Base-by-base conservation (phyloP, 2,329 filamentous ascomycete species). In the Sarocladium strictum region DNA sequence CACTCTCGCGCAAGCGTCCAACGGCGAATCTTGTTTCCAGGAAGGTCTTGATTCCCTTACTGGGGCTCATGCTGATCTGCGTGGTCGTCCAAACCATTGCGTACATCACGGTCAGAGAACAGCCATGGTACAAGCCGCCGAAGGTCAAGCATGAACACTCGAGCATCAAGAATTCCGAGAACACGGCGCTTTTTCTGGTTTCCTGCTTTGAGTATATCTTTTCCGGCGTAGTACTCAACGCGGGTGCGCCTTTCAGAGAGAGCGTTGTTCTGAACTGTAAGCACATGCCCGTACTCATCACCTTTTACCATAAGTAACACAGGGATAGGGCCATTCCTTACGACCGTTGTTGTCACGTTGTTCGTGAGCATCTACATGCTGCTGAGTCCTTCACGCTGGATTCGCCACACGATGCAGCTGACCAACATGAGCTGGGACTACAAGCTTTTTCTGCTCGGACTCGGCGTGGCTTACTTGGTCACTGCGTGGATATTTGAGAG, bases 151-250 rank as follows among this genome's bases (percentile, higher is more conserved):
- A 80, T 24, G 81, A 96, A 27, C 87, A 94, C 64, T 87, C 88
- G 23, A 96, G 94, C 65, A 87, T 92, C 53, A 80, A 87, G 63
- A 97, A 97, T 69, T 96, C 90, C 10, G 89, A 97, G 64, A 97
- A 99, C 64, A 96, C 93, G 0, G 85, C 88, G 0, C 75, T 99
- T 1, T 99, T 99, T 74, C 73, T 97, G 27, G 77, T 92, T 4
- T 95, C 89, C 1, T 97, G 91, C 68, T 97, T 92, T 64, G 92
- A 97, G 67, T 99, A 99, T 69, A 95, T 96, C 35, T 78, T 97
- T 21, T 89, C 90, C 0, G 94, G 90, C 3, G 79, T 97, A 37
- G 87, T 97, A 1, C 78, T 99, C 27, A 96, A 88, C 62, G 90
- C 94, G n/a, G 95, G 94, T 1, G 85, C 83, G 32, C 94, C 94